A percentile compares a stretch with the other conserved stretches of the same genome.
Evolutionary conservation across 257 asterid genomes (phyloP).

Genomic region (Linderniella brevidens): DNA sequence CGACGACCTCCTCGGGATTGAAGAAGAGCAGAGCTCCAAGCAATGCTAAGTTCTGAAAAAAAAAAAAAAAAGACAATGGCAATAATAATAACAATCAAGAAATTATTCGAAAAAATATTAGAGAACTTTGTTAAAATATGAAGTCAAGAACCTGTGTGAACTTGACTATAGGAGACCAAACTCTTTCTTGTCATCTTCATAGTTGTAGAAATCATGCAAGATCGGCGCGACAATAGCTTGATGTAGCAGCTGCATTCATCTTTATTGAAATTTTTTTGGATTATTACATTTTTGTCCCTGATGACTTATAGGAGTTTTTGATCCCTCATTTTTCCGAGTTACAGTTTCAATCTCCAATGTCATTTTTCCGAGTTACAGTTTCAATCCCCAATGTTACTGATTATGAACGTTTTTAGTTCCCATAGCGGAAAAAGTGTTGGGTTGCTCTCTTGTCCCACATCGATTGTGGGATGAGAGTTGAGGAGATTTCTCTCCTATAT

Average conservation of each 20-base stretch:
- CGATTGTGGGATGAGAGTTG: too few relatives aligned
- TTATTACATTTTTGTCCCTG: too few relatives aligned
- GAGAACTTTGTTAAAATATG: not conserved
- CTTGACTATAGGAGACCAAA: slow-evolving; percentile 46
- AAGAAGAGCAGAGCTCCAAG: slow-evolving; percentile 75
- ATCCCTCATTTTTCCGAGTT: too few relatives aligned
- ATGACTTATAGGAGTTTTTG: too few relatives aligned
- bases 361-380: too few relatives aligned
- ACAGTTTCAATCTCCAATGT: too few relatives aligned
- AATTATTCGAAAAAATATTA: not conserved
- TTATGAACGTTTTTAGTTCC: too few relatives aligned
- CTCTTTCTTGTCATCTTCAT: slow-evolving; percentile 64
- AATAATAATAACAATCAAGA: not conserved
- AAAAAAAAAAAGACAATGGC: slow-evolving; percentile 1
- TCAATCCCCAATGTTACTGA: too few relatives aligned
- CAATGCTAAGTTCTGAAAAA: slow-evolving; percentile 40
- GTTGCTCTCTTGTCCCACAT: too few relatives aligned
- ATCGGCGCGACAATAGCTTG: slow-evolving; percentile 61
- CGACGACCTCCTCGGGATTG: slow-evolving; percentile 54
- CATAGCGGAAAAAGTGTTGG: too few relatives aligned
- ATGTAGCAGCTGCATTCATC: slow-evolving; percentile 41
- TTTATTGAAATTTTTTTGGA: too few relatives aligned
- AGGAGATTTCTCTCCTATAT: too few relatives aligned
- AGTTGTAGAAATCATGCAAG: slow-evolving; percentile 86
- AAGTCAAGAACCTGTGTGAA: slow-evolving; percentile 48